A percentile compares a stretch with the other conserved stretches of the same genome.
These are phyloP conservation scores for Cucurbita argyrosperma DNA, from an alignment of 306 rosid genomes.

Conservation along the genomic window DNA sequence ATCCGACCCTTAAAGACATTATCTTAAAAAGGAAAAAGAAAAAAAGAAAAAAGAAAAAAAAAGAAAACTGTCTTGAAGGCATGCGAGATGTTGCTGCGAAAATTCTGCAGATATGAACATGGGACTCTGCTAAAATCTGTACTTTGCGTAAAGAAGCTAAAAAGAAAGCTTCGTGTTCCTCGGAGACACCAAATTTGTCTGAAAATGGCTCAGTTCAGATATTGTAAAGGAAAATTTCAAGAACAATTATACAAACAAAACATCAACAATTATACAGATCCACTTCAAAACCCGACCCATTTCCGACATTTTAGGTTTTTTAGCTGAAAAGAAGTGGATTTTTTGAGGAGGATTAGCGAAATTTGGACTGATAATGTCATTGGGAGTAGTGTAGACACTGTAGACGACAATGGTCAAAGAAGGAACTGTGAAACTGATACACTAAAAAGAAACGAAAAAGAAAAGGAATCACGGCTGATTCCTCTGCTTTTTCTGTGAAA, in stretches of 20 bases:
- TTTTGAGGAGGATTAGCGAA: neutral
- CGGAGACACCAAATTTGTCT: neutral
- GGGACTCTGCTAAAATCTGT: neutral
- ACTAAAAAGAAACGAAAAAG: neutral
- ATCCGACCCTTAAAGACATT: neutral
- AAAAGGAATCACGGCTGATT: neutral
- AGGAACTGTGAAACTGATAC: neutral
- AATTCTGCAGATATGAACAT: neutral
- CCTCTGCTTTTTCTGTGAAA: slow-evolving; percentile 5
- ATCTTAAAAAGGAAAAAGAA: no score
- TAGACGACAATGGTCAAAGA: neutral
- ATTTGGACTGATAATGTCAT: neutral
- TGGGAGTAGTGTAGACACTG: neutral
- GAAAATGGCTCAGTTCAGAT: neutral
- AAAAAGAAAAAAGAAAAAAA: no score
- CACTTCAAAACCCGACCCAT: neutral
- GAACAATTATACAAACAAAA: neutral
- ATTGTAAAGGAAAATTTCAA: neutral
- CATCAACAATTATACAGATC: neutral
- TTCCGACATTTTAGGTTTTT: neutral
- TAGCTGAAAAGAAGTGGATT: neutral
- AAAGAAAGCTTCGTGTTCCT: neutral
- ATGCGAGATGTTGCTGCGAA: neutral
- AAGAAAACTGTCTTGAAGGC: neutral
- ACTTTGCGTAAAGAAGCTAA: neutral